Evolutionary conservation across 176 grass and related monocot genomes (phyloP), one percentile per base, ranked within the genome.

Genomic region (Alloteropsis semialata): DNA sequence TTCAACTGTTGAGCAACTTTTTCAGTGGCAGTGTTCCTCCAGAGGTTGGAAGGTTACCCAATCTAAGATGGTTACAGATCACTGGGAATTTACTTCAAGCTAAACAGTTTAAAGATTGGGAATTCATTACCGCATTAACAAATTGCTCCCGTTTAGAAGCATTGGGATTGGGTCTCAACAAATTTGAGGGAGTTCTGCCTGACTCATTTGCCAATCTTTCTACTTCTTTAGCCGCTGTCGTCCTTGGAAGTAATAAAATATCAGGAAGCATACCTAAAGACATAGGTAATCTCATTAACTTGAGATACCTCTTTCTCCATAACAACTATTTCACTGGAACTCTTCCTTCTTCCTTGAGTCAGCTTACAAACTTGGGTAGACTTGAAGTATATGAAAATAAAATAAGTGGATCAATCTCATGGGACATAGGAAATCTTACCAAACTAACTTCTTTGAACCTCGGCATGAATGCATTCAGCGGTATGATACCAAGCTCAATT

Each of bases 331-430:
- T 92, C 51, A 75, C 59, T 2, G 90, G 87, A 29, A 27, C 15
- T 37, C 88, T 92, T 80, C 90, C 87, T 2, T 76, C 79, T 14
- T 78, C 87, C 14, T 41, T 92, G 3, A 24, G 84, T 16, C 62
- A 15, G 51, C 76, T 90, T 70, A 59, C 18, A 22, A 86, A 42
- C 10, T 17, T 64, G n/a, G 29, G 28, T 15, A 12, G 3, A 64
- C 78, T 56, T 1, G 21, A 8, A 16, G 74, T 16, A 45, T 2
- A 7, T 36, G n/a, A 41, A 1, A 91, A 91, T 21, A 72, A 48
- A 4, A 14, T 91, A 3, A 59, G n/a, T 48, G 85, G 85, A 0
- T 46, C 32, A 5, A 58, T 88, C n/a, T 81, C 68, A 10, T 15
- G 13, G 2, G 0, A 39, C 55, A 12, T 87, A 0, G 43, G 30